Conservation (phyloP, 257 asterid genomes). For the Leonotis leonurus region DNA sequence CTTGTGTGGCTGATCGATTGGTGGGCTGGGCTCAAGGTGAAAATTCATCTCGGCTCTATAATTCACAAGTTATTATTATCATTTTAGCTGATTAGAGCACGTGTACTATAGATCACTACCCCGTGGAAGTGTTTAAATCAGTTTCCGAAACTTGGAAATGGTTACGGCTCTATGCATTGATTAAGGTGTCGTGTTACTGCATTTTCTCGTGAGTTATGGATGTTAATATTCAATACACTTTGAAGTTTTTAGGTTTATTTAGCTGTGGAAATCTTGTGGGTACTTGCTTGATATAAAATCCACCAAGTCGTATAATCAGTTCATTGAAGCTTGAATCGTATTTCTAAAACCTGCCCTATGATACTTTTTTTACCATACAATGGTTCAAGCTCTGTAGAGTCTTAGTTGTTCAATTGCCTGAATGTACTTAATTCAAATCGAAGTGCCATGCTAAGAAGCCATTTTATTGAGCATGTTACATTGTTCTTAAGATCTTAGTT, state of each 20-base stretch:
- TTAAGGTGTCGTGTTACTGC: not conserved
- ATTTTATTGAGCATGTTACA: not conserved
- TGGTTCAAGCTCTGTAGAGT: not conserved
- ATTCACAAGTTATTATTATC: not conserved
- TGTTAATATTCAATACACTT: not conserved
- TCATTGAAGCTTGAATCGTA: not conserved
- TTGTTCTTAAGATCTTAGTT: not conserved
- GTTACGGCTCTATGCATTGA: not conserved
- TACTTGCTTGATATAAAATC: not conserved
- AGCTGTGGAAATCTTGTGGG: not conserved
- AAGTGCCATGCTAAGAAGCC: constrained; percentile 1
- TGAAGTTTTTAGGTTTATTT: not conserved
- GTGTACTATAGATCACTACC: not conserved
- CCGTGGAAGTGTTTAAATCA: not conserved
- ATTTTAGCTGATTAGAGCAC: constrained; percentile 1
- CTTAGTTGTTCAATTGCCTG: not conserved
- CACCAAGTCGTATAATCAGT: not conserved
- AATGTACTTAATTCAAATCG: not conserved
- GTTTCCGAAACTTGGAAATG: not conserved
- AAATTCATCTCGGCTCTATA: not conserved
- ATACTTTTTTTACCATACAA: too few relatives aligned
- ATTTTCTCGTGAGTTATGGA: constrained; percentile 3
- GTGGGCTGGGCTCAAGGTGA: constrained; percentile 97
- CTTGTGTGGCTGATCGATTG: constrained; percentile 92
- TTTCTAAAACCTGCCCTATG: too few relatives aligned